phyloP scores from a whole-genome alignment of 352 stramenopile species.

The Phytophthora cactorum region DNA sequence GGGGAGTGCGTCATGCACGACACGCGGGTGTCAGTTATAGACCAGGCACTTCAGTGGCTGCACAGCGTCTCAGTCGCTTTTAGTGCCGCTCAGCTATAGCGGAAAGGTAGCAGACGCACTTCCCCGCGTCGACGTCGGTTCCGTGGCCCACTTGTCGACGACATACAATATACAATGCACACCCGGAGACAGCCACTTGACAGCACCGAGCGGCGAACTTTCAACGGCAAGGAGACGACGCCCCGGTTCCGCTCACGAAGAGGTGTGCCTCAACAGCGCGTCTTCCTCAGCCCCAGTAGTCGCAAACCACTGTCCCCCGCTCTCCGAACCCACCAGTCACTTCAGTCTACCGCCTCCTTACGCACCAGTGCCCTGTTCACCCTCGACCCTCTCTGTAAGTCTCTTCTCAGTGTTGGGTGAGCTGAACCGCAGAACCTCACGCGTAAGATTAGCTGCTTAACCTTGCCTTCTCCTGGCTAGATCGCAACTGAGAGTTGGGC shows the following conservation, averaged over 20 bases:
- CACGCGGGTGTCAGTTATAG: neutral
- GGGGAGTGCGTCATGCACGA: no score
- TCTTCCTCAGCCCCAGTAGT: neutral
- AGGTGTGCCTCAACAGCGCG: neutral
- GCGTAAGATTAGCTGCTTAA: slow-evolving; percentile 2
- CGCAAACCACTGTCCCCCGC: neutral
- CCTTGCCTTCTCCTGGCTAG: neutral
- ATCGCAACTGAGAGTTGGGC: slow-evolving; percentile 2
- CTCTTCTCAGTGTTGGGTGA: neutral
- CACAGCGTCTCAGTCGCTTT: neutral
- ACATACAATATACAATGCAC: neutral
- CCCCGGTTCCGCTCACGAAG: neutral
- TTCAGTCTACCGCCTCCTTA: neutral
- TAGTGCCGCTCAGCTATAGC: neutral
- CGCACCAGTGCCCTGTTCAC: neutral
- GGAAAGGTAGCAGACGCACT: neutral
- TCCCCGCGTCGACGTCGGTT: neutral
- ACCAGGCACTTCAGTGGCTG: neutral
- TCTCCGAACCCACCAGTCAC: neutral
- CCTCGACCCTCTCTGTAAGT: neutral
- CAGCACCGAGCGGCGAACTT: neutral
- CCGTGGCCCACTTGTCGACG: neutral
- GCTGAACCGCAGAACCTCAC: neutral
- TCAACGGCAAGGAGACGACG: neutral
- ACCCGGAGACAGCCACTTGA: neutral